Conservation (phyloP, 768 basidiomycete species). For the Leucogyrophana mollusca region DNA sequence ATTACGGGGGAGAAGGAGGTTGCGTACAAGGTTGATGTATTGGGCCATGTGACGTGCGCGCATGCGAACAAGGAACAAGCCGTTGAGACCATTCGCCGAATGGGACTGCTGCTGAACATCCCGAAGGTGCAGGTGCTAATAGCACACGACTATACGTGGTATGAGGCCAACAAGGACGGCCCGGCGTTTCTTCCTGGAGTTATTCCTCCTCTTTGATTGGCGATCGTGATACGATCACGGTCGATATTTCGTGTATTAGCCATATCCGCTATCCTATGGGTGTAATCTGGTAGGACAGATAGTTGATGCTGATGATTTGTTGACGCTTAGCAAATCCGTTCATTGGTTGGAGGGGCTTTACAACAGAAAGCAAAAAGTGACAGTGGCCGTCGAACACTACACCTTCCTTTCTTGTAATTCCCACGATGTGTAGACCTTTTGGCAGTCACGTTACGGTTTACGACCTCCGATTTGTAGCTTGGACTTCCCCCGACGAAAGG, state of each 20-base stretch:
- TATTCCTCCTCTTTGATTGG: conserved; percentile 10
- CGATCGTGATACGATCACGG: no score
- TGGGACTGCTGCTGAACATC: conserved; percentile 36
- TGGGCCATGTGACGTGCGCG: conserved; percentile 33
- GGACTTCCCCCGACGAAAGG: background rate
- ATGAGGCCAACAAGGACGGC: conserved; percentile 41
- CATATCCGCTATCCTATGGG: no score
- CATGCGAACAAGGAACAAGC: conserved; percentile 44
- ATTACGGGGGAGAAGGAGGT: conserved; percentile 41
- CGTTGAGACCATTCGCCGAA: conserved; percentile 38
- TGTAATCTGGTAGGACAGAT: no score
- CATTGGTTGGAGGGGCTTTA: no score
- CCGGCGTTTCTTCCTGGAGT: conserved; percentile 32
- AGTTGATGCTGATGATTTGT: no score
- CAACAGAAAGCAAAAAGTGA: no score
- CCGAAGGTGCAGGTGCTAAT: conserved; percentile 46
- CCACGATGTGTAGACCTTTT: background rate
- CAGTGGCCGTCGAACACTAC: no score
- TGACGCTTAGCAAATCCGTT: no score
- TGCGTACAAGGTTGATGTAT: conserved; percentile 16
- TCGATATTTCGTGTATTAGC: no score
- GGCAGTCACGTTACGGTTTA: background rate
- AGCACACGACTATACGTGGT: conserved; percentile 57
- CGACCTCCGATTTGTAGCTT: background rate
- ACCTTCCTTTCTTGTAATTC: no score